Evolutionary conservation across 805 yeast species (phyloP).

Genomic region (Lachancea kluyveri): DNA sequence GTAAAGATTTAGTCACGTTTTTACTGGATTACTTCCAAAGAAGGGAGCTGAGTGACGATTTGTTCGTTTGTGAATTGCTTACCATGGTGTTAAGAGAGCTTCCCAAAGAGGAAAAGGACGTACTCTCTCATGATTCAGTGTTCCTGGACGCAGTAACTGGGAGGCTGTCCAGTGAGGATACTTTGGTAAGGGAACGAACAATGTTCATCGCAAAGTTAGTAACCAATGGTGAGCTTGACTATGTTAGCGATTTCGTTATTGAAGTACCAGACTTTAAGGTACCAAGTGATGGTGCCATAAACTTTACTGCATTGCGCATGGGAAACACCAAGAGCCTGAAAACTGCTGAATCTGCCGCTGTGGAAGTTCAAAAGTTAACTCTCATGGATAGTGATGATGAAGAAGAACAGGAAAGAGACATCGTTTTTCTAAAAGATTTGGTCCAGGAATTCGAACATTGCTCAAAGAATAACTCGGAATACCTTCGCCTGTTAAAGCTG

Average conservation of each 20-base stretch:
- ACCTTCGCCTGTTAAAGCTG: constrained; percentile 37
- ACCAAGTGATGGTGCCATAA: too few species aligned
- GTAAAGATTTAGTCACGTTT: constrained; percentile 2
- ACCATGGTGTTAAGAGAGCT: constrained; percentile 12
- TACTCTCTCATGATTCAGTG: constrained; percentile 12
- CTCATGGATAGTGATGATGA: constrained; percentile 26
- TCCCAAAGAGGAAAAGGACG: constrained; percentile 5
- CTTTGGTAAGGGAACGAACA: constrained; percentile 26
- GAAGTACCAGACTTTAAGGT: constrained; percentile 13
- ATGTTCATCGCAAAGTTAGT: constrained; percentile 29
- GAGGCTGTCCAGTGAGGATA: constrained; percentile 20
- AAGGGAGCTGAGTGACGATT: constrained; percentile 14
- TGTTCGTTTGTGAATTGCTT: constrained; percentile 17
- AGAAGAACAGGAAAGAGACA: constrained; percentile 39
- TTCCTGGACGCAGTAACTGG: constrained; percentile 27
- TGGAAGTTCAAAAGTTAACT: neutral
- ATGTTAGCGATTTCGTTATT: constrained; percentile 24
- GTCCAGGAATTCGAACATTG: constrained; percentile 47
- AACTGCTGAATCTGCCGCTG: too few species aligned
- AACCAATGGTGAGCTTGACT: constrained; percentile 21
- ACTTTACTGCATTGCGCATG: too few species aligned
- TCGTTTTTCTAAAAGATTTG: constrained; percentile 72
- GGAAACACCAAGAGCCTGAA: too few species aligned
- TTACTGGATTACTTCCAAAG: constrained; percentile 2
- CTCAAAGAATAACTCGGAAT: constrained; percentile 33